Percentiles rank a stretch among this genome's conserved stretches.
These are phyloP conservation scores for Starmerella kuoi DNA, from an alignment of 805 yeast species.

Conservation along the genomic window DNA sequence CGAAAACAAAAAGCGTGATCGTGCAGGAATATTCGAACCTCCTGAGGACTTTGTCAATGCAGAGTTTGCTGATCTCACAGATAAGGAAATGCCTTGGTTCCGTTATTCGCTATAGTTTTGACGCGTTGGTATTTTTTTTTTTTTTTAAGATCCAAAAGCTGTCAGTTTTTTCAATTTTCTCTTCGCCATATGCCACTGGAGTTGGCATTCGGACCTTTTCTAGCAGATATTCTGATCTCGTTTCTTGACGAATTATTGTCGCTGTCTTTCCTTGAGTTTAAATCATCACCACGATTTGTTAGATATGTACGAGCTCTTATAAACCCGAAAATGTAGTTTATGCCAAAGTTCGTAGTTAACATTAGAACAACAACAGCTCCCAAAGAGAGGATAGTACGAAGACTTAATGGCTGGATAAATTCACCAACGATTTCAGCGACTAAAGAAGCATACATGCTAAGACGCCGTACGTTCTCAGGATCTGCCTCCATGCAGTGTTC, in stretches of 20 bases:
- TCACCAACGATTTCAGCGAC: slow-evolving; percentile 68
- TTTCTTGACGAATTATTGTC: neutral
- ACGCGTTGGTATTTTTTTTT: no score
- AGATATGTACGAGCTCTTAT: slow-evolving; percentile 16
- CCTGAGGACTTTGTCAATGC: slow-evolving; percentile 11
- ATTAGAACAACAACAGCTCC: neutral
- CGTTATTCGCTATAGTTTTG: slow-evolving; percentile 33
- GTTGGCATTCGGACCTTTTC: neutral
- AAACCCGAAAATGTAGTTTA: slow-evolving; percentile 19
- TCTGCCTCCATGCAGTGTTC: slow-evolving; percentile 70
- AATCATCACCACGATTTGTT: neutral
- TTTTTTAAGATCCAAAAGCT: no score
- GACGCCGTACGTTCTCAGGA: slow-evolving; percentile 48
- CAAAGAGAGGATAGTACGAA: slow-evolving; percentile 8
- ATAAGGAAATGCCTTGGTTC: slow-evolving; percentile 41
- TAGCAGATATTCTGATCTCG: neutral
- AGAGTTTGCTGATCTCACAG: slow-evolving; percentile 41
- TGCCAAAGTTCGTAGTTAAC: slow-evolving; percentile 5
- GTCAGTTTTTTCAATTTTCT: neutral
- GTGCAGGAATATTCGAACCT: slow-evolving; percentile 8
- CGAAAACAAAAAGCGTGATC: slow-evolving; percentile 12
- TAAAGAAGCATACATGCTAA: slow-evolving; percentile 61
- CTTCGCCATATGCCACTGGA: neutral
- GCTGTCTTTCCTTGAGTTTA: no score
- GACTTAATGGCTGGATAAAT: slow-evolving; percentile 53